These are phyloP conservation scores for Perkinsus olseni DNA, from an alignment of 169 alveolate species.

Conservation along the genomic window DNA sequence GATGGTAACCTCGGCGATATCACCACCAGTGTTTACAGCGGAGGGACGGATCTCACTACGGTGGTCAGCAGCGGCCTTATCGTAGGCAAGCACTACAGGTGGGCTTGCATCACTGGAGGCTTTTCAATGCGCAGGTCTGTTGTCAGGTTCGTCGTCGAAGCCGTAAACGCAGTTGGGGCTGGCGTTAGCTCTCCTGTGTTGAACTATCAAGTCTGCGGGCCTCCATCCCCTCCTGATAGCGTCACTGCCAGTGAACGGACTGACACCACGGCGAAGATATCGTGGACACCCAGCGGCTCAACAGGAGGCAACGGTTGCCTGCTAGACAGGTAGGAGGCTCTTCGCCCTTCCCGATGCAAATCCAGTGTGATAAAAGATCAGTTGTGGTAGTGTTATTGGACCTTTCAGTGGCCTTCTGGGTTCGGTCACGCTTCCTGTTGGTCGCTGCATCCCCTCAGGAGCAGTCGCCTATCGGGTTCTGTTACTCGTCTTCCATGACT, in stretches of 20 bases:
- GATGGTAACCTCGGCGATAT: slow-evolving; percentile 10
- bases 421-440: too few species aligned
- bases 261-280: background rate
- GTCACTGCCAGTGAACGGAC: background rate
- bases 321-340: background rate
- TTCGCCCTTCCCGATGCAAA: too few species aligned
- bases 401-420: too few species aligned
- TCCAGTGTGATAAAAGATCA: too few species aligned
- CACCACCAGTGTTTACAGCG: background rate
- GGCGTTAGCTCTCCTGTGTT: slow-evolving; percentile 11
- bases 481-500: too few species aligned
- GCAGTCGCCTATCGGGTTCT: background rate
- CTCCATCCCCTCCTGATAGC: background rate
- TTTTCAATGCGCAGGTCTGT: background rate
- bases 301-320: background rate
- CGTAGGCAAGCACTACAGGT: background rate
- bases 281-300: background rate
- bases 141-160: slow-evolving; percentile 9
- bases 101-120: background rate
- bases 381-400: too few species aligned
- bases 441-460: too few species aligned
- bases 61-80: background rate
- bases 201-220: slow-evolving; percentile 1
- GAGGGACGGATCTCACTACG: background rate
- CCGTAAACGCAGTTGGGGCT: background rate